Evolutionary conservation across 192 early-diverging fungal species (phyloP).

Genomic region (Podila verticillata): DNA sequence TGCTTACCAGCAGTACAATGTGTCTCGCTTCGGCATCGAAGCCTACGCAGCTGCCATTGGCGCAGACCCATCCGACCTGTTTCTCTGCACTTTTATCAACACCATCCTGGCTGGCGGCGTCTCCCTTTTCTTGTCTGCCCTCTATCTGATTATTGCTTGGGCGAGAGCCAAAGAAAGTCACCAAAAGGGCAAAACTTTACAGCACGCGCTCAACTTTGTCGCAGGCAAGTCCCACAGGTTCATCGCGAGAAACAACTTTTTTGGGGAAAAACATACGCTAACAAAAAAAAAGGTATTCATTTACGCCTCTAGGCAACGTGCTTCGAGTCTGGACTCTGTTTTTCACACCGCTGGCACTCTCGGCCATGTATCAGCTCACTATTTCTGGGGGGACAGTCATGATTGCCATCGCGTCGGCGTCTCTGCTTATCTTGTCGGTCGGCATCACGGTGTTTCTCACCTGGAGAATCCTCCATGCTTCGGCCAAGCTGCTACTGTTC

Average conservation of each 20-base stretch:
- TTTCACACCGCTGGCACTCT: slow-evolving; percentile 54
- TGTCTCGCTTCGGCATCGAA: slow-evolving; percentile 33
- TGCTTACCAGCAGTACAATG: slow-evolving; percentile 12
- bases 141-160: slow-evolving; percentile 20
- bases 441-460: slow-evolving; percentile 42
- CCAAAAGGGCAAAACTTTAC: slow-evolving; percentile 41
- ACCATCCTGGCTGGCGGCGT: slow-evolving; percentile 26
- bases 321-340: slow-evolving; percentile 50
- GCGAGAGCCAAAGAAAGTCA: slow-evolving; percentile 18
- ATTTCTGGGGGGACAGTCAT: slow-evolving; percentile 39
- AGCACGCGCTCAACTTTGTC: slow-evolving; percentile 44
- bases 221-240: slow-evolving; percentile 16
- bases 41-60: slow-evolving; percentile 47
- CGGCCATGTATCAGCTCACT: slow-evolving; percentile 59
- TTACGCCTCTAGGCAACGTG: slow-evolving; percentile 36
- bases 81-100: slow-evolving; percentile 35
- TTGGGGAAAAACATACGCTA: background rate
- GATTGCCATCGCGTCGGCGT: slow-evolving; percentile 33
- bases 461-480: slow-evolving; percentile 49
- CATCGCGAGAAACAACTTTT: background rate
- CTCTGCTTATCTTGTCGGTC: slow-evolving; percentile 49
- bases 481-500: slow-evolving; percentile 36
- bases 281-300: background rate
- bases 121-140: slow-evolving; percentile 25
- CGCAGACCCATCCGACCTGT: slow-evolving; percentile 24